Percentiles rank a stretch among this genome's conserved stretches.
phyloP scores from a whole-genome alignment of 2,329 filamentous ascomycete genomes.

The Fusarium transvaalense region DNA sequence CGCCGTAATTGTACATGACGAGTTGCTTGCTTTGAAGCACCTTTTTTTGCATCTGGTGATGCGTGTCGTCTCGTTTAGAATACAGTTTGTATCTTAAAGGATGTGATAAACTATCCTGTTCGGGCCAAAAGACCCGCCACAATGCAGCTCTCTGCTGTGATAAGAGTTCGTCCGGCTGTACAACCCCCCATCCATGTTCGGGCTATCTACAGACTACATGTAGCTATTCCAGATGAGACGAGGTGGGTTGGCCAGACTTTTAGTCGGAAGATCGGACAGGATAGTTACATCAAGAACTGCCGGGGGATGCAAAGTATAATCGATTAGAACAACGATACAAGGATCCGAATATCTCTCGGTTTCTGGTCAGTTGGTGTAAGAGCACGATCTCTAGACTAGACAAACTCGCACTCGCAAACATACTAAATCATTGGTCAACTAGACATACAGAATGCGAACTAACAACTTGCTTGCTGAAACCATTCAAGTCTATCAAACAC shows the following conservation, averaged over 20 bases:
- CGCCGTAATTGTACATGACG: slow-evolving; percentile 41
- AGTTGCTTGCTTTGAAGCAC: slow-evolving; percentile 9
- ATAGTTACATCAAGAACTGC: slow-evolving; percentile 26
- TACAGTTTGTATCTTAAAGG: not conserved
- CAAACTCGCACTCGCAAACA: slow-evolving; percentile 12
- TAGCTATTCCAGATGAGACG: not conserved
- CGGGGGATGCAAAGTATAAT: not conserved
- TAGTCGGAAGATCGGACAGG: slow-evolving; percentile 8
- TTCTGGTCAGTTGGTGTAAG: not conserved
- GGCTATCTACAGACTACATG: not conserved
- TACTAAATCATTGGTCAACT: not conserved
- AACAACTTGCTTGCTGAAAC: not conserved
- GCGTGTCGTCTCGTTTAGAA: not conserved
- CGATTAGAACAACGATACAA: not conserved
- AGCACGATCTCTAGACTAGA: not conserved
- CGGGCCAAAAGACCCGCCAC: slow-evolving; percentile 17
- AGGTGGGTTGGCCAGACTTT: not conserved
- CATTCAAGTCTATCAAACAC: not conserved
- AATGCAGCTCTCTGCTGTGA: not conserved
- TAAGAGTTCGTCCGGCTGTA: not conserved
- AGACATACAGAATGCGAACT: not conserved
- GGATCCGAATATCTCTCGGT: slow-evolving; percentile 6
- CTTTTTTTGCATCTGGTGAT: slow-evolving; percentile 8
- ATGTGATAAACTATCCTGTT: slow-evolving; percentile 16
- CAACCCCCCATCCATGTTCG: not conserved